phyloP scores from a whole-genome alignment of 257 asterid species.

The Ajuga chamaepitys region DNA sequence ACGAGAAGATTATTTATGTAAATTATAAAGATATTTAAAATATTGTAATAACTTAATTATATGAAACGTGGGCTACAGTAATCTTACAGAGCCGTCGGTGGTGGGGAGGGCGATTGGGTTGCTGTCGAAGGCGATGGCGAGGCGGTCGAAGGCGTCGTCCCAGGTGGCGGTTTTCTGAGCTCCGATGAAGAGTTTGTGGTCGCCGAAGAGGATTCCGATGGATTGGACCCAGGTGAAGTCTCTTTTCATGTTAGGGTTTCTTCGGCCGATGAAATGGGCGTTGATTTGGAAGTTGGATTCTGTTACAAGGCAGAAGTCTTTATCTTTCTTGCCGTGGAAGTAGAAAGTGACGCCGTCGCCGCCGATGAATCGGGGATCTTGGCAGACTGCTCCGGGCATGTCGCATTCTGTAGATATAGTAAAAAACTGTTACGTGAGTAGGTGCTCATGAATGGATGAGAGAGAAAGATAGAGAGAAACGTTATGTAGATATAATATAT shows the following conservation, averaged over 20 bases:
- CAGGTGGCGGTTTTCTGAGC: slow-evolving; percentile 44
- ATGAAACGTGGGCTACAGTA: too few species aligned
- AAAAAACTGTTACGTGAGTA: too few species aligned
- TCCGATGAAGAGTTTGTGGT: slow-evolving; percentile 31
- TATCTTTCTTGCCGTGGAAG: slow-evolving; percentile 56
- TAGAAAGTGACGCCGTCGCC: slow-evolving; percentile 70
- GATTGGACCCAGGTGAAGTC: slow-evolving; percentile 78
- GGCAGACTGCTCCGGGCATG: slow-evolving; percentile 67
- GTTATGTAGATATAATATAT: too few species aligned
- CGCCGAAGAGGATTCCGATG: slow-evolving; percentile 36
- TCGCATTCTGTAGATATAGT: slow-evolving; percentile 37
- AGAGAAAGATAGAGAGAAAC: too few species aligned
- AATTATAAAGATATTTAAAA: too few species aligned
- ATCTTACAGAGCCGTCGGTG: slow-evolving; percentile 20
- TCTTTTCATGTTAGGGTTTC: slow-evolving; percentile 31
- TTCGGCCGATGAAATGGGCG: slow-evolving; percentile 54
- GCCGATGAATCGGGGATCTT: slow-evolving; percentile 73
- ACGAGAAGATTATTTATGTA: too few species aligned
- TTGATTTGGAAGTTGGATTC: slow-evolving; percentile 50
- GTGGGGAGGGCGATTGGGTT: slow-evolving; percentile 27
- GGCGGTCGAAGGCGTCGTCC: slow-evolving; percentile 37
- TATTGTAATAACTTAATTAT: too few species aligned
- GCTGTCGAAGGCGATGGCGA: slow-evolving; percentile 35
- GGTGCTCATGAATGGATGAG: too few species aligned
- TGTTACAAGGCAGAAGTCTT: slow-evolving; percentile 48